phyloP scores from a whole-genome alignment of 495 filamentous ascomycete genomes.

The Chaetomium tenue region DNA sequence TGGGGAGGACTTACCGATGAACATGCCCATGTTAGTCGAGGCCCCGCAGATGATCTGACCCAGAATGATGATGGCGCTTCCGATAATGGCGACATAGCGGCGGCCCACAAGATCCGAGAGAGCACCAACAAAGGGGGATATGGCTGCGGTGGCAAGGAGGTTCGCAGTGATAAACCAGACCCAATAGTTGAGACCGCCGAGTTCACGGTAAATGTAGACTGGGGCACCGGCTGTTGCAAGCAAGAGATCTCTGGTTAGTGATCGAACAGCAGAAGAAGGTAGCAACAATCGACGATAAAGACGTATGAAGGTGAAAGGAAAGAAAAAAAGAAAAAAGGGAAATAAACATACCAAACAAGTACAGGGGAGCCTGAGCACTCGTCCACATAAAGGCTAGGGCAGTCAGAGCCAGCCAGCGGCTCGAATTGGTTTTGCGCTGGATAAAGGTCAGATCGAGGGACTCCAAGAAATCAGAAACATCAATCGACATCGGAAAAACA shows the following conservation, averaged over 20 bases:
- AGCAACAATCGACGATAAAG: background rate
- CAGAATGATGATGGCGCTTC: slow-evolving; percentile 57
- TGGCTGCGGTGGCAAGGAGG: slow-evolving; percentile 62
- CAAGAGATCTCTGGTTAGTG: background rate
- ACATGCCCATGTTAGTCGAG: slow-evolving; percentile 63
- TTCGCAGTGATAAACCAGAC: slow-evolving; percentile 73
- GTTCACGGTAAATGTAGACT: slow-evolving; percentile 56
- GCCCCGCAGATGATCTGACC: slow-evolving; percentile 67
- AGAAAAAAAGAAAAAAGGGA: background rate
- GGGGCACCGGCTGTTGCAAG: slow-evolving; percentile 27
- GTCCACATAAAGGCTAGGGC: slow-evolving; percentile 35
- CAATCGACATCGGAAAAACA: background rate
- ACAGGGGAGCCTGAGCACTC: slow-evolving; percentile 33
- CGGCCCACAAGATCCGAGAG: slow-evolving; percentile 69
- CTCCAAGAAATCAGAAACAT: background rate
- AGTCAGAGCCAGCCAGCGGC: slow-evolving; percentile 25
- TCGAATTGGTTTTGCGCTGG: slow-evolving; percentile 5
- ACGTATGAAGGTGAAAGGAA: no score
- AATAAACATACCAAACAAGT: slow-evolving; percentile 27
- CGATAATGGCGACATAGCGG: slow-evolving; percentile 63
- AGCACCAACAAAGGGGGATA: slow-evolving; percentile 71
- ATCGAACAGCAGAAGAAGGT: background rate
- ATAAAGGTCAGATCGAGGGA: background rate
- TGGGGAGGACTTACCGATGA: slow-evolving; percentile 56
- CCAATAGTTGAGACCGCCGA: slow-evolving; percentile 66